phyloP scores from a whole-genome alignment of 768 basidiomycete species.

The Lactarius deliciosus region DNA sequence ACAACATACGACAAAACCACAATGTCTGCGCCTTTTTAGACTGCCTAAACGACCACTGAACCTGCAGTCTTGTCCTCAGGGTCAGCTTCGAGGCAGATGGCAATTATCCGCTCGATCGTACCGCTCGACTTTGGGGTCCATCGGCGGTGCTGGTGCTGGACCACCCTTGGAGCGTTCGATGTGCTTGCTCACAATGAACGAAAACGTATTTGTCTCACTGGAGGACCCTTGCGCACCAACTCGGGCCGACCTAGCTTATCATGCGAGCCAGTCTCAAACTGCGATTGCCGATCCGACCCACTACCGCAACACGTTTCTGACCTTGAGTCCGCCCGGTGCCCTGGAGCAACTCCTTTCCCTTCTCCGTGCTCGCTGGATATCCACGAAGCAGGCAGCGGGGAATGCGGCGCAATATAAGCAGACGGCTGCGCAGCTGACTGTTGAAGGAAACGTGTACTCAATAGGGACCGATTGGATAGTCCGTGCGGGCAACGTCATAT shows the following conservation, averaged over 20 bases:
- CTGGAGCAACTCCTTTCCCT: constrained; percentile 74
- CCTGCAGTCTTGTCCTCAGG: constrained; percentile 43
- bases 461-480: constrained; percentile 85
- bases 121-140: constrained; percentile 65
- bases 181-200: constrained; percentile 75
- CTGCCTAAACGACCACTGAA: constrained; percentile 22
- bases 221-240: constrained; percentile 75
- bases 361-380: constrained; percentile 72
- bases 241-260: constrained; percentile 57
- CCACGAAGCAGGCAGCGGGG: constrained; percentile 44
- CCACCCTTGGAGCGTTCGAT: constrained; percentile 63
- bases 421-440: constrained; percentile 60
- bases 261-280: constrained; percentile 31
- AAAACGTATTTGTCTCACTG: constrained; percentile 75
- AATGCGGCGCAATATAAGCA: constrained; percentile 48
- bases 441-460: constrained; percentile 72
- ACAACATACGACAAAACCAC: constrained; percentile 71
- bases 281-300: constrained; percentile 45
- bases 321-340: constrained; percentile 68
- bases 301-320: constrained; percentile 75
- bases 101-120: constrained; percentile 68
- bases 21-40: constrained; percentile 45
- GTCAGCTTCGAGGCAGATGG: constrained; percentile 63
- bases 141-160: constrained; percentile 49
- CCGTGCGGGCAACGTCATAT: constrained; percentile 71